Evolutionary conservation across 2,329 filamentous ascomycete species (phyloP).

Genomic region (Phyllosticta ampelicida): DNA sequence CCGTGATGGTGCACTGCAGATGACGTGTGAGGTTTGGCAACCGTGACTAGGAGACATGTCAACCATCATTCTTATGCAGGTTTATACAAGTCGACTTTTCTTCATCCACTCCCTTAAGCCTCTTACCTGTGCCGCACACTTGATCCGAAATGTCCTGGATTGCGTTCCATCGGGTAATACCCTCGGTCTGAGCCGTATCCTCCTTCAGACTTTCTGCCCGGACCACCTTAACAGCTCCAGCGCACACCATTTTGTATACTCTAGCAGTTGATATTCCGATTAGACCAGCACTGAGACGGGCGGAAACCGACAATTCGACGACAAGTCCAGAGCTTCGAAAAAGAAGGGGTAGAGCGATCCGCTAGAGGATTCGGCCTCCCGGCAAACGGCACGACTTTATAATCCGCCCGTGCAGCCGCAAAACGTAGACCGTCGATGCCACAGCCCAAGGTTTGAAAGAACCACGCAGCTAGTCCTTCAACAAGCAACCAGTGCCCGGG

Average conservation of each 20-base stretch:
- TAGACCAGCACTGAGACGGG: background rate
- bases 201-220: background rate
- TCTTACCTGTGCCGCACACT: constrained; percentile 55
- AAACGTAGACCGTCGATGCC: background rate
- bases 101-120: background rate
- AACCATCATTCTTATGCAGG: background rate
- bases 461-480: background rate
- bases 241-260: constrained; percentile 1
- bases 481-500: background rate
- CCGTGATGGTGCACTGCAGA: constrained; percentile 60
- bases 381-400: background rate
- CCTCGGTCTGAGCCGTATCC: constrained; percentile 37
- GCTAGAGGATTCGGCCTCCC: background rate
- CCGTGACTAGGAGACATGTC: constrained; percentile 41
- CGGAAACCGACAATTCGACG: background rate
- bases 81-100: no score
- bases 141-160: constrained; percentile 53
- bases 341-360: background rate
- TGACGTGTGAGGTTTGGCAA: constrained; percentile 50
- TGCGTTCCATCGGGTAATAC: constrained; percentile 44
- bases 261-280: background rate
- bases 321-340: background rate
- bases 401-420: background rate
- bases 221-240: constrained; percentile 9
- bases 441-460: background rate